Percentiles rank a stretch among this genome's conserved stretches.
Conservation (phyloP, 2,329 filamentous ascomycete species). For the Proliferodiscus dingleyae region DNA sequence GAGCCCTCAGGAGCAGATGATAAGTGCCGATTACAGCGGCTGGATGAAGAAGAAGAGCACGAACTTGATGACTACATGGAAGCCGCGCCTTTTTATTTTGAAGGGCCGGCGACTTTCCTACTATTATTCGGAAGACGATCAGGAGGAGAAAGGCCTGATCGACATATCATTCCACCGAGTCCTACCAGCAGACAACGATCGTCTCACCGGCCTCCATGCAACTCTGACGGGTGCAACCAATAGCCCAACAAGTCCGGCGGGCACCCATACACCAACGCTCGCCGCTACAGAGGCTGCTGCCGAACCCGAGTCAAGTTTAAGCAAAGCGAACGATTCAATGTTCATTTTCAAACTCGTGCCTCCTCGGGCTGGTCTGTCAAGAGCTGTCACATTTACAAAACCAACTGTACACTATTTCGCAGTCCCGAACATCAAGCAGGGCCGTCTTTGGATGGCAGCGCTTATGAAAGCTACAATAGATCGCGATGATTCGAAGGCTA, state of each 20-base stretch:
- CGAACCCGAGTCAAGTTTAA: conserved; percentile 32
- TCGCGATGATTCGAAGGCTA: conserved; percentile 71
- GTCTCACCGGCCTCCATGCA: conserved; percentile 84
- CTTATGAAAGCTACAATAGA: conserved; percentile 99
- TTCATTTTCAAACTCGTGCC: conserved; percentile 99
- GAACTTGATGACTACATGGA: conserved; percentile 96
- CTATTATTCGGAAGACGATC: conserved; percentile 91
- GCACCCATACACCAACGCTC: conserved; percentile 42
- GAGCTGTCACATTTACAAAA: conserved; percentile 95
- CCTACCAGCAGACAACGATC: conserved; percentile 88
- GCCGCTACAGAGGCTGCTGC: conserved; percentile 40
- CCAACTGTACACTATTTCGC: conserved; percentile 97
- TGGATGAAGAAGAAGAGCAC: conserved; percentile 99
- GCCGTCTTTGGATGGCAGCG: conserved; percentile 95
- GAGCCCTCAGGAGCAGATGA: conserved; percentile 75
- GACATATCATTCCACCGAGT: conserved; percentile 97
- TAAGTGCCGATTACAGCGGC: conserved; percentile 84
- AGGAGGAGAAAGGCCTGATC: conserved; percentile 89
- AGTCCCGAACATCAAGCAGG: conserved; percentile 82
- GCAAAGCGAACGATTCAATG: conserved; percentile 56
- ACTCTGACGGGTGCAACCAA: conserved; percentile 83
- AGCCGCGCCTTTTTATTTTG: conserved; percentile 90
- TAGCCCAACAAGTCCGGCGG: conserved; percentile 48
- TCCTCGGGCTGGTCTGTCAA: conserved; percentile 77
- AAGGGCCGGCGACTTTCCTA: conserved; percentile 88